Conservation (phyloP, 371 early-diverging fungal genomes). For the Rhizopus delemar region DNA sequence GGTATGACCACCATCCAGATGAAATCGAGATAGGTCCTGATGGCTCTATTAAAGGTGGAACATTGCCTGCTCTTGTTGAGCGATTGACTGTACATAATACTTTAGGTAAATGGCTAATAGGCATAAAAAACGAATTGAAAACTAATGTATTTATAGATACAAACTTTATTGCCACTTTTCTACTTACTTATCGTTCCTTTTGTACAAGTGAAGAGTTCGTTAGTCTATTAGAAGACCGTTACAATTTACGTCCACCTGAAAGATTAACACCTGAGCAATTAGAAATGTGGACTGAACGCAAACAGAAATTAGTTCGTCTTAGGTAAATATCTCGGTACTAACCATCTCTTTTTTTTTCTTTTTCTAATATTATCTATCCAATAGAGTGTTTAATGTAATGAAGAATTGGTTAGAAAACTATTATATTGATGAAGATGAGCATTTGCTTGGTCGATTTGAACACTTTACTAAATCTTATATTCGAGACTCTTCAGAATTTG, state of each 20-base stretch:
- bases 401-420: slow-evolving; percentile 89
- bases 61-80: slow-evolving; percentile 82
- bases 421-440: slow-evolving; percentile 74
- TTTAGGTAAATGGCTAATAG: slow-evolving; percentile 31
- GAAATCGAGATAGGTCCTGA: slow-evolving; percentile 81
- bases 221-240: slow-evolving; percentile 68
- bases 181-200: slow-evolving; percentile 90
- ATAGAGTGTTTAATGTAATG: slow-evolving; percentile 80
- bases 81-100: slow-evolving; percentile 82
- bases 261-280: slow-evolving; percentile 68
- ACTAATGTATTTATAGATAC: slow-evolving; percentile 49
- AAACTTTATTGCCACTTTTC: slow-evolving; percentile 75
- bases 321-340: slow-evolving; percentile 41
- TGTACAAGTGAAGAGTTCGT: slow-evolving; percentile 77
- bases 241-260: slow-evolving; percentile 67
- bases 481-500: slow-evolving; percentile 67
- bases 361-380: neutral
- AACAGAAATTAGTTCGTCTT: slow-evolving; percentile 80
- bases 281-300: slow-evolving; percentile 78
- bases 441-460: slow-evolving; percentile 66
- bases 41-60: slow-evolving; percentile 84
- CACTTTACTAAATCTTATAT: slow-evolving; percentile 79
- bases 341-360: neutral
- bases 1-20: slow-evolving; percentile 67
- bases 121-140: neutral